Evolutionary conservation across 2,329 filamentous ascomycete genomes (phyloP).

Genomic region (Nigrospora sphaerica): DNA sequence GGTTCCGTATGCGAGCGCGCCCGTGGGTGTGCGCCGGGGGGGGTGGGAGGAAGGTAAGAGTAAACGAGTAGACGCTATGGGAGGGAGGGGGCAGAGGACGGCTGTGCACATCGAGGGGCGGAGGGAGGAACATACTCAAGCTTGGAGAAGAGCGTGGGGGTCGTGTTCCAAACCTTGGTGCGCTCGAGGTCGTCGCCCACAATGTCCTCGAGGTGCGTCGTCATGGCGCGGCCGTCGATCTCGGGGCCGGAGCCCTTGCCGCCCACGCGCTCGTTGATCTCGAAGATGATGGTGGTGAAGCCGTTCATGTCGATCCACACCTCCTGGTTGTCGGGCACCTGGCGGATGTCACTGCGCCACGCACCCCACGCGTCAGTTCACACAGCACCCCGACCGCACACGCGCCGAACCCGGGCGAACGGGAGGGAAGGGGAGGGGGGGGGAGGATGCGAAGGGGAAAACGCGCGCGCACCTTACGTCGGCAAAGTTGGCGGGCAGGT

Average conservation of each 20-base stretch:
- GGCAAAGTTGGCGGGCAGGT: conserved; percentile 60
- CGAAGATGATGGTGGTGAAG: conserved; percentile 82
- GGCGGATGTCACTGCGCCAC: conserved; percentile 54
- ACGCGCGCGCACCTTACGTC: conserved; percentile 58
- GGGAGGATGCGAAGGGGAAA: background rate
- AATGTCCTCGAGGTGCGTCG: conserved; percentile 62
- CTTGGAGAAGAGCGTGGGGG: conserved; percentile 50
- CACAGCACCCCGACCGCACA: background rate
- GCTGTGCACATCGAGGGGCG: background rate
- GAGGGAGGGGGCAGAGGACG: conserved; percentile 3
- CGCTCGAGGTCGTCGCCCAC: conserved; percentile 57
- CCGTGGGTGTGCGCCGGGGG: too few species aligned
- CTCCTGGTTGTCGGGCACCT: conserved; percentile 85
- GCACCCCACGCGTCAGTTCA: conserved; percentile 1
- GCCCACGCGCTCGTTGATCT: conserved; percentile 78
- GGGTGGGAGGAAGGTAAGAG: conserved; percentile 4
- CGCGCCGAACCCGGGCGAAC: too few species aligned
- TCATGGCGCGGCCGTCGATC: conserved; percentile 63
- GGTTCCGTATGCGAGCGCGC: too few species aligned
- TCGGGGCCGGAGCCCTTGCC: conserved; percentile 44
- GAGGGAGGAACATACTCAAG: conserved; percentile 36
- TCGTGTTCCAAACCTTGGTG: conserved; percentile 60
- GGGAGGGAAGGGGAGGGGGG: background rate
- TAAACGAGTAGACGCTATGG: background rate
- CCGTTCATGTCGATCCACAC: conserved; percentile 80